Evolutionary conservation across 768 basidiomycete species (phyloP).

Genomic region (Lepiota brunneoincarnata): DNA sequence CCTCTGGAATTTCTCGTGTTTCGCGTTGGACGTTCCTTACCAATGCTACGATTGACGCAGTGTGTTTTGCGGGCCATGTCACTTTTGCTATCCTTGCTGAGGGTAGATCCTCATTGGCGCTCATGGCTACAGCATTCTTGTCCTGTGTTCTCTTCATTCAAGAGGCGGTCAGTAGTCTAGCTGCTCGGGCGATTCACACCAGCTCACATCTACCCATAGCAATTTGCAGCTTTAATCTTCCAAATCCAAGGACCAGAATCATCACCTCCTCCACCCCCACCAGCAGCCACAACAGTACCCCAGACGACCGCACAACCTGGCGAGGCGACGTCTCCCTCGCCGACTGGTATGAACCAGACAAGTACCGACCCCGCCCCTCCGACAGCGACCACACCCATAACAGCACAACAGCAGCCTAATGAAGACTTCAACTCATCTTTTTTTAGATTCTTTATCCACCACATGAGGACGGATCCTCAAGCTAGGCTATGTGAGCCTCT

Average conservation of each 20-base stretch:
- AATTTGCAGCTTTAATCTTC: constrained; percentile 79
- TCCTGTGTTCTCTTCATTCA: constrained; percentile 78
- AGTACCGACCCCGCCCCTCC: constrained; percentile 2
- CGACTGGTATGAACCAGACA: neutral
- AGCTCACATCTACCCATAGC: constrained; percentile 39
- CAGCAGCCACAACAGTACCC: constrained; percentile 16
- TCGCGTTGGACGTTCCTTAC: constrained; percentile 83
- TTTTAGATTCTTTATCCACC: constrained; percentile 51
- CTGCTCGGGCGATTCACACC: neutral
- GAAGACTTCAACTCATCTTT: constrained; percentile 33
- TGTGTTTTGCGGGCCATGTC: constrained; percentile 85
- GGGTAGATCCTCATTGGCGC: constrained; percentile 74
- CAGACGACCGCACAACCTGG: too few species aligned
- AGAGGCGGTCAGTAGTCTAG: constrained; percentile 63
- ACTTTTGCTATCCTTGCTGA: constrained; percentile 86
- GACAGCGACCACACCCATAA: constrained; percentile 17
- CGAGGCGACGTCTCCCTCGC: neutral
- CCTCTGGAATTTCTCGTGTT: constrained; percentile 72
- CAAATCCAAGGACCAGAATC: constrained; percentile 84
- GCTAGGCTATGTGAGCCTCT: constrained; percentile 62
- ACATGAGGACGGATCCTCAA: constrained; percentile 67
- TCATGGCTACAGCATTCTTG: constrained; percentile 82
- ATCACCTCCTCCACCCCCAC: constrained; percentile 25
- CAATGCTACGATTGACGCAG: constrained; percentile 77
- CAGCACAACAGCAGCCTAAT: constrained; percentile 23